These are phyloP conservation scores for Candida caryicola DNA, from an alignment of 805 yeast species.

Conservation along the genomic window DNA sequence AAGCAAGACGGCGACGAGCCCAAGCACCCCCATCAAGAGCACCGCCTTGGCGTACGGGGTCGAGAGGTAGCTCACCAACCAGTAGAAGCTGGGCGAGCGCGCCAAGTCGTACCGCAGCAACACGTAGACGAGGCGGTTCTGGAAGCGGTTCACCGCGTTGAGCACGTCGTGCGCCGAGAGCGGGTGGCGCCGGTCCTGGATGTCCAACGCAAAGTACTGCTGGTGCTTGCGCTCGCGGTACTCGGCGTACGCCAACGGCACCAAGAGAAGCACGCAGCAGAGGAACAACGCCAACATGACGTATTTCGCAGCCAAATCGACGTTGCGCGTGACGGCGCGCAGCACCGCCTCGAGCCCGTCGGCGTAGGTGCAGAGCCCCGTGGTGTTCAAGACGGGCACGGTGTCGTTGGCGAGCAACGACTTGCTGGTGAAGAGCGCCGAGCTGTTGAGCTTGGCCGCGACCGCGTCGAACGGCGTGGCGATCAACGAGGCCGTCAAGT, in stretches of 20 bases:
- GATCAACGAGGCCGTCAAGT: constrained; percentile 53
- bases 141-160: constrained; percentile 6
- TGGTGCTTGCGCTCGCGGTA: constrained; percentile 47
- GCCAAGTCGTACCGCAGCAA: constrained; percentile 2
- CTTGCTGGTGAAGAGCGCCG: constrained; percentile 18
- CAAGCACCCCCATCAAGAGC: constrained; percentile 54
- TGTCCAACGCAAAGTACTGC: constrained; percentile 23
- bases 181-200: constrained; percentile 3
- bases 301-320: constrained; percentile 36
- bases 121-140: constrained; percentile 6
- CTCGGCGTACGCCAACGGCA: constrained; percentile 47
- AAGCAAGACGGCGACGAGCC: constrained; percentile 49
- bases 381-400: constrained; percentile 10
- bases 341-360: constrained; percentile 41
- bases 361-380: constrained; percentile 35
- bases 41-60: constrained; percentile 51
- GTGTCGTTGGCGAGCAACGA: not conserved
- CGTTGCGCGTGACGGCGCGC: constrained; percentile 19
- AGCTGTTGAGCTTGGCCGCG: constrained; percentile 34
- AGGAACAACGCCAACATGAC: constrained; percentile 33
- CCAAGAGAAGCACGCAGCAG: constrained; percentile 38
- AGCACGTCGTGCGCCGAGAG: constrained; percentile 1
- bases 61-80: constrained; percentile 37
- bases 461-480: constrained; percentile 57
- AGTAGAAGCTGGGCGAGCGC: not conserved